Conservation (phyloP, 192 early-diverging fungal species). For the Backusella luteola region DNA sequence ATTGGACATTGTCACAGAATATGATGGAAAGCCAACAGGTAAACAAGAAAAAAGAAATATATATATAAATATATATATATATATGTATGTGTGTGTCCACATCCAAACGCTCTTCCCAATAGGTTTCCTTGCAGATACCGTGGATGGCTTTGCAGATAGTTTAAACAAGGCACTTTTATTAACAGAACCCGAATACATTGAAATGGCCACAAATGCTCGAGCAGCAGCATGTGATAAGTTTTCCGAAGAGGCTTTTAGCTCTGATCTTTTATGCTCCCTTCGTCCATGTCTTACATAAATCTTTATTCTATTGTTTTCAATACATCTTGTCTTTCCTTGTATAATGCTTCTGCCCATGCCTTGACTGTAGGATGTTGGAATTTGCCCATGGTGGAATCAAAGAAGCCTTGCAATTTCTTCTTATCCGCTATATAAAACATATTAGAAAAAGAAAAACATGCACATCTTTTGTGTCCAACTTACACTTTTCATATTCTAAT, state of each 20-base stretch:
- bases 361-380: conserved; percentile 83
- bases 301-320: background rate
- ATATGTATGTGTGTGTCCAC: no score
- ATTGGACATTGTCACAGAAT: conserved; percentile 74
- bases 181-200: conserved; percentile 33
- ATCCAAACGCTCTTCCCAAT: background rate
- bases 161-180: conserved; percentile 49
- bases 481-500: conserved; percentile 84
- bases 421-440: conserved; percentile 44
- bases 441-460: background rate
- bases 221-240: conserved; percentile 63
- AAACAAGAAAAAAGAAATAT: background rate
- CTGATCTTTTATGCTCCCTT: conserved; percentile 23
- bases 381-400: conserved; percentile 74
- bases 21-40: conserved; percentile 39
- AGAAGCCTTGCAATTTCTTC: conserved; percentile 72
- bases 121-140: conserved; percentile 63
- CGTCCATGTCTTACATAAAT: conserved; percentile 23
- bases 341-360: conserved; percentile 82
- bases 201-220: conserved; percentile 63
- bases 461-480: background rate
- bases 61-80: no score
- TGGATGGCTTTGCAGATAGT: conserved; percentile 64
- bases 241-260: conserved; percentile 62
- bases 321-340: conserved; percentile 44